Evolutionary conservation across 805 yeast species (phyloP), one percentile per base, ranked within the genome.

Genomic region (Ogataea neopini): DNA sequence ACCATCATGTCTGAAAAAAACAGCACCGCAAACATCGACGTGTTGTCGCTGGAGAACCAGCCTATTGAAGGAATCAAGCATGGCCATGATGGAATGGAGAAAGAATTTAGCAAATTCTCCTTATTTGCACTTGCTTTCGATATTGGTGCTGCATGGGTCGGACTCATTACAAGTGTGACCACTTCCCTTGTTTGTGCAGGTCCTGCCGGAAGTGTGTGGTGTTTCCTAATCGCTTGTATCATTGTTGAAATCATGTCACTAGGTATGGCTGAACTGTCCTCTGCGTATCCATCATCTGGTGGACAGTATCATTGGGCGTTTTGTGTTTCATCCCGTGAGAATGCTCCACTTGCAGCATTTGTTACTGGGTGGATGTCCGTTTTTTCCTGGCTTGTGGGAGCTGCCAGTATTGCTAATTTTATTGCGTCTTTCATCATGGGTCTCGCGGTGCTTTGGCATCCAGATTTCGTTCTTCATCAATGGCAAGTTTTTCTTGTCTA

Each of bases 181-280:
- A 38, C 44, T 2, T 49, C 52, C 3, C 40, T 49, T 8, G 15
- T 45, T 9, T 49, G 52, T 33, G 52, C 52, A 2, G 52, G 52
- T 8, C 49, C 52, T 4, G 52, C 52, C 17, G 52, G 52, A 5
- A 40, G 44, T 30, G 39, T 49, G 28, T 49, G 52, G 52, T 49
- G 49, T 32, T 79, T 51, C 18, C 43, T 44, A 9, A 57, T 79
- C 14, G 74, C 84, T 25, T 73, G 79, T 7, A 50, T 70, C 5
- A 76, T 80, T 50, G 78, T 83, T 43, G 61, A 81, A 50, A 58
- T 71, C 10, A 76, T 79, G 18, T 87, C 87, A 7, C 50, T 76
- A 4, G 71, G 82, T 19, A 76, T 84, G 80, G 73, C 85, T 1
- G 70, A 66, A 48, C 39, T 65, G 14, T 58, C 66, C 3, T 59